Evolutionary conservation across 352 stramenopile species (phyloP).

Genomic region (Phytophthora cryptogea): DNA sequence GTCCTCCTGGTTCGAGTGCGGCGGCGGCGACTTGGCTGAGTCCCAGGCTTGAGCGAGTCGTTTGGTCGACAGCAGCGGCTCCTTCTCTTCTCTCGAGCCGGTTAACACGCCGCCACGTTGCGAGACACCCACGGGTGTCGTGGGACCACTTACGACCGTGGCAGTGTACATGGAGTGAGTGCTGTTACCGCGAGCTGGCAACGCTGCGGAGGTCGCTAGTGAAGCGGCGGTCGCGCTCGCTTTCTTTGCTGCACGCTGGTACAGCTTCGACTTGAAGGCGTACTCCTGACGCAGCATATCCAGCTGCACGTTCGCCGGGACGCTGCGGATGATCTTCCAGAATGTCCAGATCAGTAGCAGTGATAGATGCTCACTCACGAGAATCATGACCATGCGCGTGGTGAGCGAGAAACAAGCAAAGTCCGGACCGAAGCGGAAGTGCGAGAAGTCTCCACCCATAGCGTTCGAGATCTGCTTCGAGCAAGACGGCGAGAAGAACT

Average conservation of each 20-base stretch:
- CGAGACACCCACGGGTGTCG: conserved; percentile 19
- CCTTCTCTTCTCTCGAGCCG: conserved; percentile 55
- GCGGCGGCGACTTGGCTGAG: conserved; percentile 20
- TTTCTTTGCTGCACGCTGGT: conserved; percentile 46
- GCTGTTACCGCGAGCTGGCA: conserved; percentile 13
- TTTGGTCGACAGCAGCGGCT: conserved; percentile 63
- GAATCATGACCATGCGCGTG: conserved; percentile 78
- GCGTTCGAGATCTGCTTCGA: conserved; percentile 54
- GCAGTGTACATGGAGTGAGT: conserved; percentile 29
- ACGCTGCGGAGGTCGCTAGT: conserved; percentile 15
- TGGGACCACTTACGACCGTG: conserved; percentile 33
- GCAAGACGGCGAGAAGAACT: conserved; percentile 68
- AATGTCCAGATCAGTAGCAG: conserved; percentile 68
- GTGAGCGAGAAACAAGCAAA: conserved; percentile 80
- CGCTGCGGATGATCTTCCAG: conserved; percentile 66
- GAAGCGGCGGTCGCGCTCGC: conserved; percentile 15
- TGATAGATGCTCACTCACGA: conserved; percentile 71
- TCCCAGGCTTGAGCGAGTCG: conserved; percentile 60
- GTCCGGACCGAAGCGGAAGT: conserved; percentile 76
- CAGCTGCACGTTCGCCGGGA: conserved; percentile 65
- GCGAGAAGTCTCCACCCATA: conserved; percentile 59
- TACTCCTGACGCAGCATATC: conserved; percentile 73
- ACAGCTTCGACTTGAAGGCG: conserved; percentile 75
- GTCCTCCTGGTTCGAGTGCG: conserved; percentile 27
- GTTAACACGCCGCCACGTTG: conserved; percentile 17